Evolutionary conservation across 768 basidiomycete species (phyloP).

Genomic region (Auricularia sp.): DNA sequence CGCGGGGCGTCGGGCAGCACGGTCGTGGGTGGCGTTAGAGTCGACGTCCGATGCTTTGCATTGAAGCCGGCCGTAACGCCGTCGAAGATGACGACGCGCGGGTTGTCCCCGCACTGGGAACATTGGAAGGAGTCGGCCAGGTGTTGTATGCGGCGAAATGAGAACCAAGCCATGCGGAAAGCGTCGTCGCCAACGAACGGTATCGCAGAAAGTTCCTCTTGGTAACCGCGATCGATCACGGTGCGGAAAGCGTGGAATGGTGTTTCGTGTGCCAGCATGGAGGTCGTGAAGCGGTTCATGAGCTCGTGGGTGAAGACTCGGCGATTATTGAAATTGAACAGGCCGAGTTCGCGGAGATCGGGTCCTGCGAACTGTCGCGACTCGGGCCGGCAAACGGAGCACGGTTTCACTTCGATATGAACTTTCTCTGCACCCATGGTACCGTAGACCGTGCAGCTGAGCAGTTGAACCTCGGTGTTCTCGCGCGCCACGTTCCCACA

Average conservation of each 20-base stretch:
- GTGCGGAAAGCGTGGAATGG: slow-evolving; percentile 12
- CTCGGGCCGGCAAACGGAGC: neutral
- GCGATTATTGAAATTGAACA: slow-evolving; percentile 13
- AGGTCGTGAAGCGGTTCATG: slow-evolving; percentile 11
- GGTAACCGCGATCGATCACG: slow-evolving; percentile 6
- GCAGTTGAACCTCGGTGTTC: neutral
- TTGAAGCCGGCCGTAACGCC: slow-evolving; percentile 1
- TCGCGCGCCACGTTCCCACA: neutral
- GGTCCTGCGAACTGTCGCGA: slow-evolving; percentile 4
- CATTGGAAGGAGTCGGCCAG: slow-evolving; percentile 9
- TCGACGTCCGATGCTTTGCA: neutral
- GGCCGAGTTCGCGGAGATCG: slow-evolving; percentile 6
- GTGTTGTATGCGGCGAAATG: slow-evolving; percentile 9
- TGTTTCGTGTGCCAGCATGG: slow-evolving; percentile 10
- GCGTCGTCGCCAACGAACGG: slow-evolving; percentile 11
- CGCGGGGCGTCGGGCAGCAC: neutral
- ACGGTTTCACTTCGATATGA: neutral
- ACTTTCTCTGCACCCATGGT: neutral
- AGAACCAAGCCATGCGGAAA: slow-evolving; percentile 12
- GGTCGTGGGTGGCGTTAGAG: neutral
- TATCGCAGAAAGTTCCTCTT: neutral
- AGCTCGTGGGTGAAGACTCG: slow-evolving; percentile 13
- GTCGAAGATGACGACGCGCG: slow-evolving; percentile 10
- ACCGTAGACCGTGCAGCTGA: neutral
- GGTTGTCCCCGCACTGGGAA: slow-evolving; percentile 8